phyloP scores from a whole-genome alignment of 192 early-diverging fungal genomes.

The Rhizophagus sp. region DNA sequence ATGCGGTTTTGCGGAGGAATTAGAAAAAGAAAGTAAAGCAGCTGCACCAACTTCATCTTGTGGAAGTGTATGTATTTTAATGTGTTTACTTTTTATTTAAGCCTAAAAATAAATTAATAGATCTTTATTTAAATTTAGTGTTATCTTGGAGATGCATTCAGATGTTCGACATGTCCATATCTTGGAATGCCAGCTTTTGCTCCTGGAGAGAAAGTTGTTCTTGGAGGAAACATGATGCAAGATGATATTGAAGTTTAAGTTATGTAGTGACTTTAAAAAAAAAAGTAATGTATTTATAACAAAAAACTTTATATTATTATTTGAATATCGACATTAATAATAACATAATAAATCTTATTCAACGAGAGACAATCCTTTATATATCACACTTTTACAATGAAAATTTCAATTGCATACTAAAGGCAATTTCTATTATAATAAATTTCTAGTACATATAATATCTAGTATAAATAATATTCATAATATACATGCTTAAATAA shows the following conservation, averaged over 20 bases:
- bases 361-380: too few relatives aligned
- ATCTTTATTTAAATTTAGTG: conserved; percentile 54
- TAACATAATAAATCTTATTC: too few relatives aligned
- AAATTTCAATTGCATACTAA: too few relatives aligned
- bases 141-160: conserved; percentile 95
- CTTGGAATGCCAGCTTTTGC: conserved; percentile 96
- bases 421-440: too few relatives aligned
- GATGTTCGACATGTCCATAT: conserved; percentile 94
- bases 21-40: conserved; percentile 55
- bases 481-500: too few relatives aligned
- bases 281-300: too few relatives aligned
- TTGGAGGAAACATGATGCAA: conserved; percentile 76
- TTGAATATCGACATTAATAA: too few relatives aligned
- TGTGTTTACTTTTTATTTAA: background rate
- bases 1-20: conserved; percentile 85
- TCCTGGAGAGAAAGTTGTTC: conserved; percentile 88
- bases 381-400: too few relatives aligned
- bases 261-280: too few relatives aligned
- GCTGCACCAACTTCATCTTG: conserved; percentile 56
- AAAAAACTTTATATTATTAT: too few relatives aligned
- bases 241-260: conserved; percentile 62
- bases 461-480: too few relatives aligned
- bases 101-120: background rate
- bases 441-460: too few relatives aligned
- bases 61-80: conserved; percentile 35